A percentile compares a stretch with the other conserved stretches of the same genome.
These are phyloP conservation scores for Cavenderia fasciculata DNA, from an alignment of 78 protist genomes.

Conservation along the genomic window DNA sequence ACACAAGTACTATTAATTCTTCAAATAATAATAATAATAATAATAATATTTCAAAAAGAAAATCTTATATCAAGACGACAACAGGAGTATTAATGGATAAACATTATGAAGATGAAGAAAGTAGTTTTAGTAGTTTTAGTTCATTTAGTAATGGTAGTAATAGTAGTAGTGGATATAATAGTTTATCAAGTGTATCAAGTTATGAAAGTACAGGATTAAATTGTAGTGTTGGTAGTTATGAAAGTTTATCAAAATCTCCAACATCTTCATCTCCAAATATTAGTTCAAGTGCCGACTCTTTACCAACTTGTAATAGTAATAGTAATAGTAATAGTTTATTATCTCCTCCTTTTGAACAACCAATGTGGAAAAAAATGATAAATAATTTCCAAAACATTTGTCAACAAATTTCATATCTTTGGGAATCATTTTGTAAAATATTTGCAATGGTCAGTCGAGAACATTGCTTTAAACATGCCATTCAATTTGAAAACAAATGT, in stretches of 20 bases:
- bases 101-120: no score
- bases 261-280: not conserved
- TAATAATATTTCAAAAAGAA: no score
- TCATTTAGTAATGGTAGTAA: not conserved
- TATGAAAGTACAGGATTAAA: no score
- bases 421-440: constrained; percentile 26
- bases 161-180: not conserved
- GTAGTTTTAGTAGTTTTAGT: not conserved
- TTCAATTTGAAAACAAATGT: constrained; percentile 61
- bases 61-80: no score
- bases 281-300: no score
- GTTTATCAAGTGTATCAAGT: not conserved
- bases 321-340: no score
- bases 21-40: not conserved
- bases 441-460: constrained; percentile 42
- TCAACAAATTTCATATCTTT: constrained; percentile 22
- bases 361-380: constrained; percentile 44
- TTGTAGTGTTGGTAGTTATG: no score
- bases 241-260: no score
- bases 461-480: constrained; percentile 12
- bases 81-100: no score
- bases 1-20: not conserved
- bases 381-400: constrained; percentile 17
- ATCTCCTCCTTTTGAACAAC: no score
- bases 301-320: no score